Conservation (phyloP, 1,139 yeast genomes). For the Insectozyma bohioensis region DNA sequence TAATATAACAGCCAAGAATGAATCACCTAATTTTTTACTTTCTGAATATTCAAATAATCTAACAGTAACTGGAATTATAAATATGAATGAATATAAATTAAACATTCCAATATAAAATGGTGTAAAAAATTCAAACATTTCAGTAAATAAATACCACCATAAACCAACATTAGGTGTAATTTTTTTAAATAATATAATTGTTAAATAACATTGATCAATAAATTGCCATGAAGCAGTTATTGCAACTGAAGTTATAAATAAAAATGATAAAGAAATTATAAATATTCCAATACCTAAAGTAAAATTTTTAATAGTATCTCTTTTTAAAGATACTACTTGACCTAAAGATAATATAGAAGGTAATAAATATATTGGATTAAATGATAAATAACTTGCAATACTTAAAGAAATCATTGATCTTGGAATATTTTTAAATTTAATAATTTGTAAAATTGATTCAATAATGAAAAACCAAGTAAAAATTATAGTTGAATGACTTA, state of each 20-base stretch:
- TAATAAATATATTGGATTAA: constrained; percentile 57
- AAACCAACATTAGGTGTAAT: constrained; percentile 84
- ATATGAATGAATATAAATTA: constrained; percentile 70
- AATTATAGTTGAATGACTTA: constrained; percentile 66
- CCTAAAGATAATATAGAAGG: constrained; percentile 53
- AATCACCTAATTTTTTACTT: constrained; percentile 33
- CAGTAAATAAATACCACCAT: constrained; percentile 99
- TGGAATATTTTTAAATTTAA: constrained; percentile 36
- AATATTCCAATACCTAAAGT: constrained; percentile 27
- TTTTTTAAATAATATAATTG: constrained; percentile 60
- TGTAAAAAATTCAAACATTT: constrained; percentile 87
- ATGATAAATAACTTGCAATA: constrained; percentile 62
- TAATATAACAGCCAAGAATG: constrained; percentile 66
- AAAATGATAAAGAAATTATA: constrained; percentile 25
- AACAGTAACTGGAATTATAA: constrained; percentile 71
- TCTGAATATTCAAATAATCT: constrained; percentile 47
- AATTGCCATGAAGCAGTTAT: constrained; percentile 46
- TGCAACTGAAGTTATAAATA: constrained; percentile 34
- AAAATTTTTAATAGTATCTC: constrained; percentile 16
- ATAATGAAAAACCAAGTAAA: constrained; percentile 61
- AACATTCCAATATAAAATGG: constrained; percentile 83
- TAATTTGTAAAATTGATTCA: constrained; percentile 49
- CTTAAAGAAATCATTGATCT: constrained; percentile 57
- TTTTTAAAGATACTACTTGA: constrained; percentile 18
- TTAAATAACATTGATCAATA: constrained; percentile 60